Conservation (phyloP, 192 early-diverging fungal species). For the Thamnidium elegans region DNA sequence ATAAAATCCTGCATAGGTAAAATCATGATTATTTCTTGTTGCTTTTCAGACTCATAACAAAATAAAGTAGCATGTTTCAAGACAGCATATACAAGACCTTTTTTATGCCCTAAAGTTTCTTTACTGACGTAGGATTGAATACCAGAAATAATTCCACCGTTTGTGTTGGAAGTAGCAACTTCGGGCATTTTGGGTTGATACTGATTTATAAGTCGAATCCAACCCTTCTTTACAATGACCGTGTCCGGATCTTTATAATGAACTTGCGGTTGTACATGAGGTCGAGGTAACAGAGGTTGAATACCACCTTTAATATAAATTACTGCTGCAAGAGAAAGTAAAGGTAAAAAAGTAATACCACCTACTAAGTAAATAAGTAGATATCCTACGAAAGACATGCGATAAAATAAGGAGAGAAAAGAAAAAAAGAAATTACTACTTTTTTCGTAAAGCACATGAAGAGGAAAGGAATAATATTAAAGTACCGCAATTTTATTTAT, state of each 20-base stretch:
- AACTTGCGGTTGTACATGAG: not conserved
- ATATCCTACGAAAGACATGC: conserved; percentile 1
- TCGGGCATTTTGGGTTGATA: conserved; percentile 22
- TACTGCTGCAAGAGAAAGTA: not conserved
- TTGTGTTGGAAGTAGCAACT: too few relatives aligned
- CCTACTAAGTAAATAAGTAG: conserved; percentile 8
- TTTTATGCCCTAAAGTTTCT: conserved; percentile 14
- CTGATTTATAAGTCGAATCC: conserved; percentile 33
- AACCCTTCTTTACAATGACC: conserved; percentile 26
- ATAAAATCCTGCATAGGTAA: conserved; percentile 68
- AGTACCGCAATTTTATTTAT: too few relatives aligned
- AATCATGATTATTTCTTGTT: conserved; percentile 46
- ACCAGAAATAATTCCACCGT: conserved; percentile 5
- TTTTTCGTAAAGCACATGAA: too few relatives aligned
- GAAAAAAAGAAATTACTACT: too few relatives aligned
- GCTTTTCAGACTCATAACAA: conserved; percentile 71
- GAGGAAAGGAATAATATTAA: too few relatives aligned
- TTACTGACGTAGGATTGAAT: conserved; percentile 14
- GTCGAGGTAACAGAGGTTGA: not conserved
- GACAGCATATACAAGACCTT: conserved; percentile 61
- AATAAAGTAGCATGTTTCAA: conserved; percentile 77
- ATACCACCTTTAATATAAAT: conserved; percentile 3
- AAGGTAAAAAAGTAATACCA: conserved; percentile 13
- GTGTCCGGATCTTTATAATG: not conserved
- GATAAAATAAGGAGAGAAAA: not conserved